These are phyloP conservation scores for Phlebiopsis flavidoalba DNA, from an alignment of 768 basidiomycete species.

Conservation along the genomic window DNA sequence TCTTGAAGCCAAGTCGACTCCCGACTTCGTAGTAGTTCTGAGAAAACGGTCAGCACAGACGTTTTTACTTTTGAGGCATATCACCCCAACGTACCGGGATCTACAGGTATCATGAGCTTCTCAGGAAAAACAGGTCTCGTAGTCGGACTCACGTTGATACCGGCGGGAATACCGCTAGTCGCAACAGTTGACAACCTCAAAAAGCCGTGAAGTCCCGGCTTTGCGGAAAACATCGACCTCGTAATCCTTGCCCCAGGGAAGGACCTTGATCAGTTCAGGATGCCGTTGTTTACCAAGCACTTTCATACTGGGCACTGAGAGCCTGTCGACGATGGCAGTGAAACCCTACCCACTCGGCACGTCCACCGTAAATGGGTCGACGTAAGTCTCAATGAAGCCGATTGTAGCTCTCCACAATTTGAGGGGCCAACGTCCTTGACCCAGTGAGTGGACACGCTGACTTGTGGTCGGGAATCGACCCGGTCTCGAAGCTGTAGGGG, in stretches of 20 bases:
- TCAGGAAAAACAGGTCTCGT: not conserved
- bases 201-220: conserved; percentile 76
- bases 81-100: conserved; percentile 51
- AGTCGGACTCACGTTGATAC: conserved; percentile 62
- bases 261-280: conserved; percentile 71
- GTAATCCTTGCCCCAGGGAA: conserved; percentile 69
- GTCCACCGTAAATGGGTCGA: conserved; percentile 87
- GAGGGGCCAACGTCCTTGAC: conserved; percentile 83
- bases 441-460: conserved; percentile 74
- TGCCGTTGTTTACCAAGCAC: conserved; percentile 68
- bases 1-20: conserved; percentile 85
- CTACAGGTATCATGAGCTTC: conserved; percentile 28
- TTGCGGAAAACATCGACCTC: conserved; percentile 64
- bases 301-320: conserved; percentile 78
- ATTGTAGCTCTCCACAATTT: conserved; percentile 88
- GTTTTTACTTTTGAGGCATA: not conserved
- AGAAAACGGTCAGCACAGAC: not conserved
- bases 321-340: conserved; percentile 82
- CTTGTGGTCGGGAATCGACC: conserved; percentile 77
- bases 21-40: conserved; percentile 83
- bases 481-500: conserved; percentile 59
- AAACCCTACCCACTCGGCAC: conserved; percentile 97
- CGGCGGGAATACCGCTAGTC: conserved; percentile 84
- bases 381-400: conserved; percentile 75
- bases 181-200: conserved; percentile 81